Evolutionary conservation across 352 stramenopile genomes (phyloP), one percentile per base, ranked within the genome.

Genomic region (Globisporangium lucens): DNA sequence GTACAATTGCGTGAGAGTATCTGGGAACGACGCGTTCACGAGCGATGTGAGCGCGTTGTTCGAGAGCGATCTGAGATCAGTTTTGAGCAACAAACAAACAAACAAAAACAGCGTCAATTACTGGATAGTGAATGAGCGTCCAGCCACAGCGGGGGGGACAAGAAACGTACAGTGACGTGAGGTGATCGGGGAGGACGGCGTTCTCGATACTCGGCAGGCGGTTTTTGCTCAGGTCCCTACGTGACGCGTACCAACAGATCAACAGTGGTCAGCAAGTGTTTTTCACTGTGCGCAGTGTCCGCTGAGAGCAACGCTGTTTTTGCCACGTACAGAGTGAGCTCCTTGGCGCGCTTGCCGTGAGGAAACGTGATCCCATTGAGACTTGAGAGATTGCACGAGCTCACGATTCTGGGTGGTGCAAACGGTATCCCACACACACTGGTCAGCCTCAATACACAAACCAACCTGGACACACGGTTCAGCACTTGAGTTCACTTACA

Each of bases 1-100:
- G 2, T 55, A 68, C 41, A 72, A 24, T 7, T 59, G 22, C 27
- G 22, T 33, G 33, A 68, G 24, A 20, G 61, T 35, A 10, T 22
- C 38, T 13, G 66, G 66, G 3, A 72, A 30, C 12, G 66, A 65
- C 1, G 22, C 35, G 61, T 72, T 72, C 4, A 36, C 29, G 20
- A 72, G 36, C 1, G n/a, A 35, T 2, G 27, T 17, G 17, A 63
- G 15, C 53, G 53, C 52, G 30, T 68, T 68, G 36, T 36, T 68
- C 3, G 63, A 35, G 52, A 67, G 62, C 2, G 62, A 67, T 29
- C 62, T 67, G 15, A 51, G 43, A 4, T 12, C 49, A 55, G 15
- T 27, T 53, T 27, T 27, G 17, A 17, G n/a, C 47, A 49, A 3
- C 6, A n/a, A 24, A 9, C 36, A 38, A 2, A 9, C 36, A 38